phyloP scores from a whole-genome alignment of 2,329 filamentous ascomycete species.

The Didymosphaeria variabile region DNA sequence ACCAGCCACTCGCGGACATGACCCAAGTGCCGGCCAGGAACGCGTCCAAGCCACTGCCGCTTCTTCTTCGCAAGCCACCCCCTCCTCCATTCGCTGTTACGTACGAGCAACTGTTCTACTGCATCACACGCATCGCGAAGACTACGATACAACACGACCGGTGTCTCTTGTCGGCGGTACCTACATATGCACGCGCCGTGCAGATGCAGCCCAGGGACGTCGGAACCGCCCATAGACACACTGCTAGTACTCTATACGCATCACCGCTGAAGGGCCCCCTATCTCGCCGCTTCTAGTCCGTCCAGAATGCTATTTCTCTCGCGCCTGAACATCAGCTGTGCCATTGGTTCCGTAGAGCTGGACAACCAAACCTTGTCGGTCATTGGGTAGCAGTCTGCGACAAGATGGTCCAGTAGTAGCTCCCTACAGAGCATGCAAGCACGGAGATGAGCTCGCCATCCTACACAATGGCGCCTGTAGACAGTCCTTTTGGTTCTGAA shows the following conservation, averaged over 20 bases:
- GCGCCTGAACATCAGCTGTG: neutral
- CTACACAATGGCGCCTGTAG: neutral
- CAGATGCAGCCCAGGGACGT: neutral
- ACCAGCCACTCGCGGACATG: constrained; percentile 1
- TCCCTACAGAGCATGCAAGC: constrained; percentile 12
- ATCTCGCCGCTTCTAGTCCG: neutral
- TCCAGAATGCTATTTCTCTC: neutral
- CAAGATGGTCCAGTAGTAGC: constrained; percentile 2
- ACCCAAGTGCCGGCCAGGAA: constrained; percentile 4
- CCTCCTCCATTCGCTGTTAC: constrained; percentile 23
- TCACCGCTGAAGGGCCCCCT: neutral
- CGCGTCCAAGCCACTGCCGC: constrained; percentile 8
- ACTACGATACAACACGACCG: neutral
- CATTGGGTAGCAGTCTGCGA: constrained; percentile 1
- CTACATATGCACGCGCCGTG: constrained; percentile 20
- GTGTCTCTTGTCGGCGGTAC: constrained; percentile 11
- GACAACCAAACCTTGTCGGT: constrained; percentile 10
- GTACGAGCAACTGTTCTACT: constrained; percentile 27
- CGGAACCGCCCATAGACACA: too few relatives aligned
- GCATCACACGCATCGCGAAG: constrained; percentile 20
- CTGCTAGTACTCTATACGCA: neutral
- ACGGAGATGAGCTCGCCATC: constrained; percentile 17
- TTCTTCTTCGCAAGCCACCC: constrained; percentile 9
- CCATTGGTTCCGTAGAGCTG: constrained; percentile 21
- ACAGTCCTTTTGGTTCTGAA: neutral